These are phyloP conservation scores for Lentinula lateritia DNA, from an alignment of 768 basidiomycete genomes.

Conservation along the genomic window DNA sequence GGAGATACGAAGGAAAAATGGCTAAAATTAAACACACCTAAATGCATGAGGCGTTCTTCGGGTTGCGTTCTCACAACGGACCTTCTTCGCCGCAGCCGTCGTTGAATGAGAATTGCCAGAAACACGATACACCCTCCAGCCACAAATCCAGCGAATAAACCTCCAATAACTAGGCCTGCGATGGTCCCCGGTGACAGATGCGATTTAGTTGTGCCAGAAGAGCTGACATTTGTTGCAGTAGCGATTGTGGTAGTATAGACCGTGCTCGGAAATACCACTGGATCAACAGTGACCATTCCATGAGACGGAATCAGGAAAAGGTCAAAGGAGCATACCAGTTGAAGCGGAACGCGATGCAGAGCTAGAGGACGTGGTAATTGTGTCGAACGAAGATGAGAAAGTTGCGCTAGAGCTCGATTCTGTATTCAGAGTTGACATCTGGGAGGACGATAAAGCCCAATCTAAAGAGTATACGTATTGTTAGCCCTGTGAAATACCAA, in stretches of 20 bases:
- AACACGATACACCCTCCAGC: background rate
- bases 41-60: constrained; percentile 4
- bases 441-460: background rate
- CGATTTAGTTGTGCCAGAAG: background rate
- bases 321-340: background rate
- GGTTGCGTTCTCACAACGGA: constrained; percentile 3
- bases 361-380: background rate
- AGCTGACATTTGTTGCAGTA: background rate
- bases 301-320: background rate
- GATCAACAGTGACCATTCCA: background rate
- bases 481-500: no score
- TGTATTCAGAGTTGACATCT: background rate
- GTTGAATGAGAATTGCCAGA: background rate
- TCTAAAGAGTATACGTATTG: no score
- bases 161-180: constrained; percentile 5
- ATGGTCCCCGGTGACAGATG: background rate
- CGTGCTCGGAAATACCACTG: constrained; percentile 30
- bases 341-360: background rate
- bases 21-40: background rate
- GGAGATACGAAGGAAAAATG: background rate
- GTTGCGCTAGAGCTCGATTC: background rate
- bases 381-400: background rate
- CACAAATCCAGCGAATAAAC: background rate
- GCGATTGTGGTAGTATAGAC: constrained; percentile 36
- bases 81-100: constrained; percentile 1